Percentiles rank a stretch among this genome's conserved stretches.
Evolutionary conservation across 768 basidiomycete species (phyloP).

Genomic region (Suillus decipiens): DNA sequence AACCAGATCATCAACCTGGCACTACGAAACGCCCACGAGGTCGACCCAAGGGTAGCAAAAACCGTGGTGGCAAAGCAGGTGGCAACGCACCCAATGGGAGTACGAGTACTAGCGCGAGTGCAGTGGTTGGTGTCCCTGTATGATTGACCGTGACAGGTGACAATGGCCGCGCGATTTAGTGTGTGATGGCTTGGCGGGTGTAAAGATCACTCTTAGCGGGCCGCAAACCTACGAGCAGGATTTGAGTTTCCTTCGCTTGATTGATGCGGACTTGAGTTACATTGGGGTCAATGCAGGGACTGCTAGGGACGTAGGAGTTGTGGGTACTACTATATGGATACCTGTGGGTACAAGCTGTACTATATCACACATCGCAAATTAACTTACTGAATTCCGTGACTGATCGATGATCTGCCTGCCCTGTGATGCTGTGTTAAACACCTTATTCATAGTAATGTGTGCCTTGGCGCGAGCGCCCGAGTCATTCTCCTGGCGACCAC

Average conservation of each 20-base stretch:
- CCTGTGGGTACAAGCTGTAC: neutral
- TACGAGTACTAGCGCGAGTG: constrained; percentile 18
- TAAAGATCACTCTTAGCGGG: neutral
- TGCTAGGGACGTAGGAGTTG: neutral
- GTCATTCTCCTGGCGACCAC: neutral
- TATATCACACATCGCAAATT: neutral
- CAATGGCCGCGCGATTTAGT: neutral
- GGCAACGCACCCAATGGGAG: constrained; percentile 6
- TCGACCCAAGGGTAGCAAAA: constrained; percentile 73
- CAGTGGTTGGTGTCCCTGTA: constrained; percentile 9
- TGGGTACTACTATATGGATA: neutral
- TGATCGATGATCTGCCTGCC: neutral
- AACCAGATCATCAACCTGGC: constrained; percentile 30
- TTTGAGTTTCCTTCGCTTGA: neutral
- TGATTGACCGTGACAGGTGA: constrained; percentile 5
- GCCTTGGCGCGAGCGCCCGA: neutral
- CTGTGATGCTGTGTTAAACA: neutral
- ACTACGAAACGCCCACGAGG: constrained; percentile 59
- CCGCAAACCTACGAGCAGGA: neutral
- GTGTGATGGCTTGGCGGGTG: neutral
- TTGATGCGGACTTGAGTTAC: neutral
- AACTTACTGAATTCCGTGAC: neutral
- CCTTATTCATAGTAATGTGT: neutral
- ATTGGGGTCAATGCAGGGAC: neutral
- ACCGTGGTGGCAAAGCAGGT: constrained; percentile 30